These are phyloP conservation scores for Plectranthus barbatus DNA, from an alignment of 257 asterid genomes.

Conservation along the genomic window DNA sequence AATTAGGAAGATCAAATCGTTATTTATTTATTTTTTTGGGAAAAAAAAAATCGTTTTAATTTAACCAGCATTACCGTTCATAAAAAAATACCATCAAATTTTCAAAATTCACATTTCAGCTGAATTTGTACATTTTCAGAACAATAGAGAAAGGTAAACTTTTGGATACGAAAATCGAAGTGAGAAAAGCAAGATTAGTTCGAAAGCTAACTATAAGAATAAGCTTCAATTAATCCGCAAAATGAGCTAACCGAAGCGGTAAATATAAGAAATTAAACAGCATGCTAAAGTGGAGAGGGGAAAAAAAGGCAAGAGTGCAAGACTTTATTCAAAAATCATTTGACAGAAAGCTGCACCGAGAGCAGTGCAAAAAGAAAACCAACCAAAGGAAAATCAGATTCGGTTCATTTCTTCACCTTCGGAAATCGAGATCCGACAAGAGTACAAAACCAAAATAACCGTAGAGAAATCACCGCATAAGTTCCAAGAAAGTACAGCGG, in stretches of 20 bases:
- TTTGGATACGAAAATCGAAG: neutral
- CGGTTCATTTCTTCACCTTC: constrained; percentile 33
- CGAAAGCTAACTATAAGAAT: constrained; percentile 18
- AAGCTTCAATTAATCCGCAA: constrained; percentile 9
- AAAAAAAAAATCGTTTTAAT: neutral
- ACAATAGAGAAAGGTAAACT: neutral
- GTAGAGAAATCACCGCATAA: constrained; percentile 14
- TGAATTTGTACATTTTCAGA: neutral
- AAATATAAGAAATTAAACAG: constrained; percentile 14
- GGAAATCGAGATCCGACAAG: constrained; percentile 51
- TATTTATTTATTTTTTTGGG: too few relatives aligned
- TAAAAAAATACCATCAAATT: too few relatives aligned
- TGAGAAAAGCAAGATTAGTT: neutral
- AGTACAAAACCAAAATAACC: constrained; percentile 1
- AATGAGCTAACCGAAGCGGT: constrained; percentile 13
- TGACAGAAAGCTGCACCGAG: constrained; percentile 27
- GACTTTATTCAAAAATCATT: constrained; percentile 32
- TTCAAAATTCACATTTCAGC: neutral
- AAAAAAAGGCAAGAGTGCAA: neutral
- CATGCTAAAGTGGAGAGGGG: neutral
- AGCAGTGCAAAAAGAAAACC: constrained; percentile 20
- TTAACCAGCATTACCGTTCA: constrained; percentile 1
- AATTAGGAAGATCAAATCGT: too few relatives aligned
- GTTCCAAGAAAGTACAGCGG: constrained; percentile 6
- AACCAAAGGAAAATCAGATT: constrained; percentile 25